Conservation (phyloP, 371 early-diverging fungal species). For the Capillidium rhysosporum region DNA sequence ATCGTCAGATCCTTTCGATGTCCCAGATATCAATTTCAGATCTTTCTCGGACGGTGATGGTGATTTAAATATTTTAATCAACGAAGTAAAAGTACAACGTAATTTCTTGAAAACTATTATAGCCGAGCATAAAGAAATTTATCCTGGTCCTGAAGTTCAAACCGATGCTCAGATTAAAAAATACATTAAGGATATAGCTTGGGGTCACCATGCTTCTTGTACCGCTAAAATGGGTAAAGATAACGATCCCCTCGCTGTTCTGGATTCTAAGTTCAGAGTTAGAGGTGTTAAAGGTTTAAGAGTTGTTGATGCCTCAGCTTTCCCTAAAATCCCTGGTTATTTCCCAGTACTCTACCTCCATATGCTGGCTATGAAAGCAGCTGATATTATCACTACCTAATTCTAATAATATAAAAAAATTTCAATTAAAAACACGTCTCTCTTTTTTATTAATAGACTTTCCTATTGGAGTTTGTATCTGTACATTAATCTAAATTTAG, state of each 20-base stretch:
- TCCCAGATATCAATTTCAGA: constrained; percentile 7
- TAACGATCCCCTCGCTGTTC: constrained; percentile 14
- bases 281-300: constrained; percentile 14
- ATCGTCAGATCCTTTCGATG: constrained; percentile 4
- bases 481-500: no score
- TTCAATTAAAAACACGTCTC: no score
- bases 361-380: constrained; percentile 16
- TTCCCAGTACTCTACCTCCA: constrained; percentile 11
- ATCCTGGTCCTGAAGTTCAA: not conserved
- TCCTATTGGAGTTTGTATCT: no score
- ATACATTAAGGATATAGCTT: constrained; percentile 7
- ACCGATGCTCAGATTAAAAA: not conserved
- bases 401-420: no score
- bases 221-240: constrained; percentile 17
- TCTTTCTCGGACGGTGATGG: not conserved
- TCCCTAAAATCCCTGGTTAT: constrained; percentile 15
- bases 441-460: no score
- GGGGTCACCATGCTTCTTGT: constrained; percentile 12
- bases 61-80: not conserved
- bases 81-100: not conserved
- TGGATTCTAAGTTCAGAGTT: constrained; percentile 15
- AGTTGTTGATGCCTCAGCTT: constrained; percentile 20
- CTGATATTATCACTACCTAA: constrained; percentile 1
- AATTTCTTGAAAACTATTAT: not conserved
- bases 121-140: not conserved